phyloP scores from a whole-genome alignment of 1,284 basidiomycete species.

The Cystobasidium sp. region DNA sequence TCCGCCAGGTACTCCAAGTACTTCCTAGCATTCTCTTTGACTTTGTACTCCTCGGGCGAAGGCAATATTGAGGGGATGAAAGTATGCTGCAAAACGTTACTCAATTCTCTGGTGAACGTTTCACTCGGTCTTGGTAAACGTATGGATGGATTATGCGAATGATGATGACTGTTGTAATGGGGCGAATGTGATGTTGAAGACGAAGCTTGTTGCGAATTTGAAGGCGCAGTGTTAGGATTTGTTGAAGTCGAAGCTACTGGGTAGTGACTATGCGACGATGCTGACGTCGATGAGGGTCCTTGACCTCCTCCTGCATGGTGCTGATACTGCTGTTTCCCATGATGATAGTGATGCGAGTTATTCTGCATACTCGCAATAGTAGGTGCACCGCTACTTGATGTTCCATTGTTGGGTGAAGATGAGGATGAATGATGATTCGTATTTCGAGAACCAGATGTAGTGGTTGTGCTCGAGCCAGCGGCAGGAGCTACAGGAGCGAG shows the following conservation, averaged over 20 bases:
- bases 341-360: neutral
- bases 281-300: conserved; percentile 5
- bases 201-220: too few species aligned
- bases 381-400: neutral
- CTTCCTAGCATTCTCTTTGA: conserved; percentile 95
- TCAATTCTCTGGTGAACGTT: conserved; percentile 39
- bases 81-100: conserved; percentile 36
- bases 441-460: neutral
- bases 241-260: too few species aligned
- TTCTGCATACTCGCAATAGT: conserved; percentile 16
- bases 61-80: conserved; percentile 86
- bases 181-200: neutral
- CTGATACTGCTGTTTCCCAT: neutral
- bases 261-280: neutral
- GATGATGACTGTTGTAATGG: neutral
- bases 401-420: neutral
- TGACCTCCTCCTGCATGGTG: neutral
- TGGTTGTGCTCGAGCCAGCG: neutral
- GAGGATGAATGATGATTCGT: neutral
- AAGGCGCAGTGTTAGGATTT: too few species aligned
- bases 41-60: conserved; percentile 76
- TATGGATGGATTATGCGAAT: conserved; percentile 3
- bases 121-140: conserved; percentile 36
- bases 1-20: conserved; percentile 91
- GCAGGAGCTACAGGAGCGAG: neutral